Percentiles rank a stretch among this genome's conserved stretches.
phyloP scores from a whole-genome alignment of 164 flowering plant genomes.

The Warburgia ugandensis region DNA sequence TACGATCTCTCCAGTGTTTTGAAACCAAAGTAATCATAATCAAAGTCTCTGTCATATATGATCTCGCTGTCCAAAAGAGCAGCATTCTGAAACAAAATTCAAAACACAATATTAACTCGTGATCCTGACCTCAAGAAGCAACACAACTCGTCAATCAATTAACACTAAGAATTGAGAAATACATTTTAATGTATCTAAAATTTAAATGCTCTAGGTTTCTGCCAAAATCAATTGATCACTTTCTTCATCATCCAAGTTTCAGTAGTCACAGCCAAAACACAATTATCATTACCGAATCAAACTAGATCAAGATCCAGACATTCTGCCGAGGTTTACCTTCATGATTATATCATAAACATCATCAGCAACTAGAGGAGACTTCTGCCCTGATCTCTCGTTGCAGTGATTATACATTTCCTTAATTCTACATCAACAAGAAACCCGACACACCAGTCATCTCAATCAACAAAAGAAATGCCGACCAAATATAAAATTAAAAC shows the following conservation, averaged over 20 bases:
- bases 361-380: slow-evolving; percentile 87
- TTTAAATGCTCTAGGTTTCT: no score
- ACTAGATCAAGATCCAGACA: not conserved
- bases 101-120: not conserved
- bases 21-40: slow-evolving; percentile 98
- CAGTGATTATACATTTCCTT: slow-evolving; percentile 71
- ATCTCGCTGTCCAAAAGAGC: slow-evolving; percentile 89
- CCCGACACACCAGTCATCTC: no score
- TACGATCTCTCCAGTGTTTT: slow-evolving; percentile 98
- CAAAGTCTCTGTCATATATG: slow-evolving; percentile 95
- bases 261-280: no score
- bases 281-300: no score
- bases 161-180: no score
- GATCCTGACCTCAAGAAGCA: not conserved
- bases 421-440: slow-evolving; percentile 38
- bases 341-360: slow-evolving; percentile 93
- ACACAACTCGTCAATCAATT: not conserved
- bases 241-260: no score
- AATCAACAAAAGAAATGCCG: not conserved
- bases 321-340: slow-evolving; percentile 46
- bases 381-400: slow-evolving; percentile 68
- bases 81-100: slow-evolving; percentile 68
- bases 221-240: no score
- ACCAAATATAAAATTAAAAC: not conserved
- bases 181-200: no score